Conservation (phyloP, 345 rosid genomes). For the Gossypium rotundifolium region DNA sequence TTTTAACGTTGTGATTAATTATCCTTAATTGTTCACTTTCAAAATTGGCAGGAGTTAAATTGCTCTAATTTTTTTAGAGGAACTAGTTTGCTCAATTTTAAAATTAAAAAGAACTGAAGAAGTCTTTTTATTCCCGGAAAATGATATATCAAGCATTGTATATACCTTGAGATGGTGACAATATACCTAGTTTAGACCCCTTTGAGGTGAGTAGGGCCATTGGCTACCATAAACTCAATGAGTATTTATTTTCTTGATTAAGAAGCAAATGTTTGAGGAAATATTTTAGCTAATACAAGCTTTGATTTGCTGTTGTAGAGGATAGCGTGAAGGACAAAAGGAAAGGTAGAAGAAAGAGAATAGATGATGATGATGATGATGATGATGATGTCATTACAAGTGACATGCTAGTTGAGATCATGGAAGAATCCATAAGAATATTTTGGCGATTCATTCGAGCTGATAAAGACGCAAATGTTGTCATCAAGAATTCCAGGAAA, state of each 20-base stretch:
- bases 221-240: not conserved
- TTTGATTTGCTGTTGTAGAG: conserved; percentile 38
- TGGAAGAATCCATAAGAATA: conserved; percentile 89
- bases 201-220: conserved; percentile 2
- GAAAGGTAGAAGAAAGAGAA: conserved; percentile 36
- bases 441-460: conserved; percentile 76
- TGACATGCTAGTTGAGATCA: conserved; percentile 65
- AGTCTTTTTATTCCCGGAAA: not conserved
- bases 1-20: no score
- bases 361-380: conserved; percentile 20
- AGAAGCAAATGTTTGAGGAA: not conserved
- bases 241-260: conserved; percentile 11
- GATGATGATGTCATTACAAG: conserved; percentile 36
- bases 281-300: conserved; percentile 2
- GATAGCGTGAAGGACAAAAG: conserved; percentile 49
- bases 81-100: no score
- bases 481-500: conserved; percentile 34
- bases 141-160: not conserved
- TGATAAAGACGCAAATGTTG: conserved; percentile 51
- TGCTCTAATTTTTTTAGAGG: no score
- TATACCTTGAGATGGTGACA: not conserved
- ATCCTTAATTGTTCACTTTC: no score
- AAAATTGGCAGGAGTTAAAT: no score
- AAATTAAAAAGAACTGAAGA: no score
- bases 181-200: not conserved